Base-by-base conservation (phyloP, 2,329 filamentous ascomycete species). In the Aureobasidium sp. region DNA sequence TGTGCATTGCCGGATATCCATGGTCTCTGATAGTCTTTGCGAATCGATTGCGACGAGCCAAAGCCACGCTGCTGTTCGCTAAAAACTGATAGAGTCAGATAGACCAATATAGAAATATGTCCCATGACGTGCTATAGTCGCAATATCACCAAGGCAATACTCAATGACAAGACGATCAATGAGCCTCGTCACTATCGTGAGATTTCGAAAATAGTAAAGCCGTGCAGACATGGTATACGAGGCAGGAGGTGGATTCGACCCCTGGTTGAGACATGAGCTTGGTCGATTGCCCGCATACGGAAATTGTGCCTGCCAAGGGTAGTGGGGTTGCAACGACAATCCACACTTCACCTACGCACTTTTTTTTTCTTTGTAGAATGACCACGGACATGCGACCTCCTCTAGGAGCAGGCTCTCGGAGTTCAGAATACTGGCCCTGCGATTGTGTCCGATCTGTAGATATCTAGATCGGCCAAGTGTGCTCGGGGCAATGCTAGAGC, bases 281-380 rank as follows among this genome's bases (percentile, higher is more conserved):
- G 53, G 13, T 57, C 39, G 32, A 59, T 48, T 59, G 32, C 32
- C 34, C 15, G 55, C 43, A 59, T 24, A 32, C 43, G 36, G 32
- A 59, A 48, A 59, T 59, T 59, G 55, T 59, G 20, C 55, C 55
- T 59, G 55, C 55, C 55, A 59, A 48, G 55, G 17, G 53, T 34
- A 41, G 53, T 24, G 53, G 55, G 24, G 55, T 44, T 37, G 32
- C 55, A 59, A 59, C 55, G 55, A 47, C 55, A 47, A 59, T 34
- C 55, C 55, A 57, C 41, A 44, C 41, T n/a, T 20, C 20, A 44
- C 29, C 20, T 27, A 36, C 12, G 13, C 34, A 37, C 34, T 37
- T 37, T 37, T 37, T 24, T 36, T 32, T 26, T 46, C 20, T 29
- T 17, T 34, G 20, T n/a, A 7, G 37, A 29, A n/a, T 17, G 17